Conservation (phyloP, 192 early-diverging fungal species). For the Coemansia sp. region DNA sequence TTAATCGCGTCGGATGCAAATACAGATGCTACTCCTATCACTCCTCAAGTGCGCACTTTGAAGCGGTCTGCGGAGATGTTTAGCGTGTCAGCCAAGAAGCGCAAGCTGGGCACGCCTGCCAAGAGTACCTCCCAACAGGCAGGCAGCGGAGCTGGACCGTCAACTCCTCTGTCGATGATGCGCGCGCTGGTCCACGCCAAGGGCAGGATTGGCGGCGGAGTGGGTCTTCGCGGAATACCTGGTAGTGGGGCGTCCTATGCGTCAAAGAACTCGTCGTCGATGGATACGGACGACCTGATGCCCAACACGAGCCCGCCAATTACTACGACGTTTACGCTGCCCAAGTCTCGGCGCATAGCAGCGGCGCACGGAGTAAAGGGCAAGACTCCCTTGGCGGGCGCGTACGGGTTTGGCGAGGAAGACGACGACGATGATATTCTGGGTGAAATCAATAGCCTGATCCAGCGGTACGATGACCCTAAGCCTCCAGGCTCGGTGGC, state of each 20-base stretch:
- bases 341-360: conserved; percentile 36
- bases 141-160: conserved; percentile 4
- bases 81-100: conserved; percentile 28
- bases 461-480: conserved; percentile 44
- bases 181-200: conserved; percentile 33
- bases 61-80: conserved; percentile 52
- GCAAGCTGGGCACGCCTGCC: conserved; percentile 28
- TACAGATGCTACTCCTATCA: conserved; percentile 1
- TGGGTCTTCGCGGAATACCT: conserved; percentile 6
- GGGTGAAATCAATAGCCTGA: conserved; percentile 46
- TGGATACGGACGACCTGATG: conserved; percentile 51
- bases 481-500: neutral
- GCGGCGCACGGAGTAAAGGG: conserved; percentile 8
- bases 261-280: conserved; percentile 45
- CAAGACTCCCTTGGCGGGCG: neutral
- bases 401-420: conserved; percentile 18
- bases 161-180: conserved; percentile 50
- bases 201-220: neutral
- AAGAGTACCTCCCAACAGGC: conserved; percentile 8
- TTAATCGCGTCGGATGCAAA: neutral
- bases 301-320: conserved; percentile 49
- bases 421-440: conserved; percentile 52
- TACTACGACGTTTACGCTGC: conserved; percentile 45
- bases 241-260: conserved; percentile 32
- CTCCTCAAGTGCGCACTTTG: conserved; percentile 20